Base-by-base conservation (phyloP, 164 flowering plant species). In the Santalum album region DNA sequence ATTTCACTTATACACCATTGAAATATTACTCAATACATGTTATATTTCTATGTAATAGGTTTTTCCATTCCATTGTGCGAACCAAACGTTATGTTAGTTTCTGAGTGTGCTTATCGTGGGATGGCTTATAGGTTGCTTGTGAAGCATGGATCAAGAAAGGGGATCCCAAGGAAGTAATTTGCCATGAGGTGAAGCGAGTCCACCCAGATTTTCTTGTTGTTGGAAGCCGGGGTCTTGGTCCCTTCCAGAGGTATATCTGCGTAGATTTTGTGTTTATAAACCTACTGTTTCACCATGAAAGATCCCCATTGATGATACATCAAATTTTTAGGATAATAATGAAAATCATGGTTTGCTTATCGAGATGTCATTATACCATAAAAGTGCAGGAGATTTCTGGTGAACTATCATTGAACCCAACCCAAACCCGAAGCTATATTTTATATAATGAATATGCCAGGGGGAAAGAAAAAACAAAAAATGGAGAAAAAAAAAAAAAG, bases 161-260 rank as follows among this genome's bases (percentile, higher is more conserved):
- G 26, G 96, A 87, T 69, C 86, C 97, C 1, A 82, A 78, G 57
- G 90, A 87, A 68, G 86, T 81, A 42, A 79, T 94, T 65, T 86
- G 91, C 65, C 80, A 72, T 52, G 97, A 90, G 71, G 95, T 78
- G 55, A 76, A 57, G 55, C 77, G 87, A 23, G 77, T 90, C 39
- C 73, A 49, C 14, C 97, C 95, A 46, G 99, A 90, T 66, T 25
- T 94, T 27, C 80, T 94, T 50, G 95, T 87, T 54, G 77, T 90
- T 25, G 99, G 99, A 58, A 63, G 89, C 72, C 75, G 99, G 34
- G 99, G 96, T 25, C 96, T 94, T 58, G 95, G 96, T 29, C 96
- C 96, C 54, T 94, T 90, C 52, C 92, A 90, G 61, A 87, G 82
- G 99, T 87, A 77, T 57, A 65, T 36, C 25, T 20, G 34, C 17